Conservation (phyloP, 2,329 filamentous ascomycete genomes). For the Rutstroemia sp. region DNA sequence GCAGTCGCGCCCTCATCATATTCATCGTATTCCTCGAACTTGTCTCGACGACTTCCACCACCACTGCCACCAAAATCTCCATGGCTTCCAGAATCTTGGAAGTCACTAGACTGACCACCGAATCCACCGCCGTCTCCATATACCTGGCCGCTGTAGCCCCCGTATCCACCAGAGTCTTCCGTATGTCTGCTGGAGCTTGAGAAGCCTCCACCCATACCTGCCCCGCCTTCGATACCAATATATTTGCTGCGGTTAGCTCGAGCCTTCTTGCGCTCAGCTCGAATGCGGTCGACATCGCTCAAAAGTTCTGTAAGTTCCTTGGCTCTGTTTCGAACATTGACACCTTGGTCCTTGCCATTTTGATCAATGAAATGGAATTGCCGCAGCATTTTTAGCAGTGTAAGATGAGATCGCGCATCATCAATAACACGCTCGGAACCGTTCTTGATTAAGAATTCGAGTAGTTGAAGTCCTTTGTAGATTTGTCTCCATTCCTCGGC, state of each 20-base stretch:
- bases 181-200: constrained; percentile 48
- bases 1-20: constrained; percentile 68
- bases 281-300: constrained; percentile 82
- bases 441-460: constrained; percentile 97
- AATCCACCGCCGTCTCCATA: constrained; percentile 97
- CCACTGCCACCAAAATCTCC: constrained; percentile 15
- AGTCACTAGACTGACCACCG: constrained; percentile 68
- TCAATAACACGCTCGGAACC: constrained; percentile 96
- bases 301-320: constrained; percentile 95
- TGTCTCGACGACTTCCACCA: constrained; percentile 50
- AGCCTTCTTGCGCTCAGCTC: constrained; percentile 80
- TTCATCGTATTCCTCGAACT: constrained; percentile 96
- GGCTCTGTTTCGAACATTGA: constrained; percentile 94
- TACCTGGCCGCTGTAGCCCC: constrained; percentile 62
- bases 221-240: constrained; percentile 82
- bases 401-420: constrained; percentile 90
- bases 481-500: constrained; percentile 99
- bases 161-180: constrained; percentile 74
- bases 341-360: constrained; percentile 96
- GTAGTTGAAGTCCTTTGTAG: constrained; percentile 93
- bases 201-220: constrained; percentile 48
- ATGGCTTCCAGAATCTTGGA: constrained; percentile 45
- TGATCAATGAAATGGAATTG: constrained; percentile 96
- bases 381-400: constrained; percentile 93
- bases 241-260: constrained; percentile 89